phyloP scores from a whole-genome alignment of 2,329 filamentous ascomycete genomes.

The Fusarium sp. region DNA sequence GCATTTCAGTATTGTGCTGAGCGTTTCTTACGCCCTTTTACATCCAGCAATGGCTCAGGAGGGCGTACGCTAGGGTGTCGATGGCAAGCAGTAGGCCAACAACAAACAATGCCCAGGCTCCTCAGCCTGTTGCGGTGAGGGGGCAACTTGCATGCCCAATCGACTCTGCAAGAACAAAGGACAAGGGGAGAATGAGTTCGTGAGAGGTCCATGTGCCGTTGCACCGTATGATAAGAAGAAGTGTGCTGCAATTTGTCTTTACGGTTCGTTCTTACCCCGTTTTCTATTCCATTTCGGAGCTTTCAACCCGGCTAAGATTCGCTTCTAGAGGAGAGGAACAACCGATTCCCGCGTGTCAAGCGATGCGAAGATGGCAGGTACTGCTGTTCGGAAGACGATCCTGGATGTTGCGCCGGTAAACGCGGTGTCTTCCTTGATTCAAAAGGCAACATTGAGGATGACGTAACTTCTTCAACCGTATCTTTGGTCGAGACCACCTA shows the following conservation, averaged over 20 bases:
- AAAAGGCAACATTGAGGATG: not conserved
- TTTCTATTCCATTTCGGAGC: not conserved
- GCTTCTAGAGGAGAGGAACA: conserved; percentile 4
- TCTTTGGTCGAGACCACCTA: not conserved
- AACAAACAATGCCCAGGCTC: conserved; percentile 21
- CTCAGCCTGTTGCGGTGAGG: conserved; percentile 19
- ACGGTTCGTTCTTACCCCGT: not conserved
- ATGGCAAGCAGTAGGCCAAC: not conserved
- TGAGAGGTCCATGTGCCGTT: conserved; percentile 31
- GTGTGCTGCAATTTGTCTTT: conserved; percentile 24
- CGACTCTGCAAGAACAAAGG: conserved; percentile 26
- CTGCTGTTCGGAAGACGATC: conserved; percentile 30
- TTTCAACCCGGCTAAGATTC: not conserved
- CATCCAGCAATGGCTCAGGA: not conserved
- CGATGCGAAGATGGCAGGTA: conserved; percentile 30
- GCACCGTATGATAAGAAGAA: conserved; percentile 17
- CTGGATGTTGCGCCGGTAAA: conserved; percentile 19
- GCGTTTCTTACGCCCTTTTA: fast-evolving
- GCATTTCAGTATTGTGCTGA: not conserved
- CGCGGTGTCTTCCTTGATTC: conserved; percentile 22
- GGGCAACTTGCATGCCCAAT: conserved; percentile 26
- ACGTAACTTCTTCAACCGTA: not conserved
- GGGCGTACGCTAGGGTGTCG: not conserved
- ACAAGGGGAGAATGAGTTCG: conserved; percentile 13
- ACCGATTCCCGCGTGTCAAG: conserved; percentile 22